A percentile compares a stretch with the other conserved stretches of the same genome.
These are phyloP conservation scores for Phanerodontia chrysosporium DNA, from an alignment of 768 basidiomycete genomes.

Conservation along the genomic window DNA sequence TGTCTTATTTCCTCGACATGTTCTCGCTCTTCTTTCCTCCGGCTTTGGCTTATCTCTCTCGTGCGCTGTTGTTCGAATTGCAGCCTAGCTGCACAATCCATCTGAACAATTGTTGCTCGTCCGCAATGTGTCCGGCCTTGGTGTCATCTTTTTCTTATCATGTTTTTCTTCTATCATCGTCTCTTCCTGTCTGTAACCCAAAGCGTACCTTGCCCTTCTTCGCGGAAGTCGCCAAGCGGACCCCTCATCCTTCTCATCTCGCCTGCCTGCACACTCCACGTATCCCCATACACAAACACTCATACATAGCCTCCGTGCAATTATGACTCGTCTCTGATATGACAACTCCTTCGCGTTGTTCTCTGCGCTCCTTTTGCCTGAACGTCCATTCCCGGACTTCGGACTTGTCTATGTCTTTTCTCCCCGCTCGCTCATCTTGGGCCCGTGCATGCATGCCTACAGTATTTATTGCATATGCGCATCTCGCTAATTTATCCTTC, in stretches of 20 bases:
- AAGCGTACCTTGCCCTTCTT: background rate
- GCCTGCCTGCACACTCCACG: background rate
- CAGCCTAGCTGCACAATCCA: background rate
- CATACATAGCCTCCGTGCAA: background rate
- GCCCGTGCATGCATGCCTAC: background rate
- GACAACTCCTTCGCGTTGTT: no score
- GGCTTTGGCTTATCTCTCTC: background rate
- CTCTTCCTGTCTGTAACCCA: background rate
- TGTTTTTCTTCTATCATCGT: background rate
- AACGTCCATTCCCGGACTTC: no score
- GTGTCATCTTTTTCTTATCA: background rate
- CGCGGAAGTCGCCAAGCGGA: background rate
- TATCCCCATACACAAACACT: background rate
- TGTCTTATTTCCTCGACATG: background rate
- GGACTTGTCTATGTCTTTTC: no score
- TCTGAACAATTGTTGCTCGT: background rate
- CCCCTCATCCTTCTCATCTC: background rate
- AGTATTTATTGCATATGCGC: background rate
- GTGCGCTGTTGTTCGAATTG: background rate
- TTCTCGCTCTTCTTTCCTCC: background rate
- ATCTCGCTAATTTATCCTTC: background rate
- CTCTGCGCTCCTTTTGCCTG: no score
- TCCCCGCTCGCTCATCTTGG: background rate
- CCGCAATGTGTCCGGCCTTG: background rate
- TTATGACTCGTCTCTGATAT: background rate